Evolutionary conservation across 306 rosid genomes (phyloP).

Genomic region (Amphicarpaea edgeworthii): DNA sequence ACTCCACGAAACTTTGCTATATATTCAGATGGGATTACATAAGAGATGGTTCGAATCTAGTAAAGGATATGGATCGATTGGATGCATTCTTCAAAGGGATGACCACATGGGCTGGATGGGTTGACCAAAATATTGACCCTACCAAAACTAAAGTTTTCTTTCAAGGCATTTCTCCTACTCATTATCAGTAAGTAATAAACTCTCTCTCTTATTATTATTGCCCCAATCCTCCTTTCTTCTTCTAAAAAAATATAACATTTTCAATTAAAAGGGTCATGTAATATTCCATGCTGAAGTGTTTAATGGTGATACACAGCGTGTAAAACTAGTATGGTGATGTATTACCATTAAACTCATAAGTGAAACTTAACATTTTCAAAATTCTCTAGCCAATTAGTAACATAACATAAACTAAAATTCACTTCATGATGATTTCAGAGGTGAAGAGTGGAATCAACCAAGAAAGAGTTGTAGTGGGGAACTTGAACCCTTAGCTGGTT

Average conservation of each 20-base stretch:
- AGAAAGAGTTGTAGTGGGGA: constrained; percentile 78
- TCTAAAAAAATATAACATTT: no score
- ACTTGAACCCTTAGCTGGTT: constrained; percentile 68
- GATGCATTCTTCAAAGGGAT: constrained; percentile 74
- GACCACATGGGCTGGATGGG: constrained; percentile 84
- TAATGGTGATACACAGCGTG: no score
- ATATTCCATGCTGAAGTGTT: no score
- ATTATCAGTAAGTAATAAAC: constrained; percentile 76
- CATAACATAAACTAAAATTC: not conserved
- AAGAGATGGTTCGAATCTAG: constrained; percentile 61
- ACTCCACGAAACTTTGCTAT: constrained; percentile 4
- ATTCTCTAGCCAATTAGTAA: not conserved
- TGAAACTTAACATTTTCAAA: not conserved
- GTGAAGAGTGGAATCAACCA: constrained; percentile 88
- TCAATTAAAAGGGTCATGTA: no score
- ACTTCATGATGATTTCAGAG: constrained; percentile 59
- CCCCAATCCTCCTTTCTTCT: not conserved
- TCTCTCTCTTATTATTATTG: no score
- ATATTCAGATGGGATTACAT: constrained; percentile 82
- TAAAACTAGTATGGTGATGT: no score
- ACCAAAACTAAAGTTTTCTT: constrained; percentile 76
- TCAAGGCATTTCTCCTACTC: constrained; percentile 92
- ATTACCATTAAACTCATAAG: no score
- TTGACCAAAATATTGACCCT: constrained; percentile 69
- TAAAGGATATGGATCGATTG: constrained; percentile 75